phyloP scores from a whole-genome alignment of 169 alveolate species.

The Eimeria tenella region DNA sequence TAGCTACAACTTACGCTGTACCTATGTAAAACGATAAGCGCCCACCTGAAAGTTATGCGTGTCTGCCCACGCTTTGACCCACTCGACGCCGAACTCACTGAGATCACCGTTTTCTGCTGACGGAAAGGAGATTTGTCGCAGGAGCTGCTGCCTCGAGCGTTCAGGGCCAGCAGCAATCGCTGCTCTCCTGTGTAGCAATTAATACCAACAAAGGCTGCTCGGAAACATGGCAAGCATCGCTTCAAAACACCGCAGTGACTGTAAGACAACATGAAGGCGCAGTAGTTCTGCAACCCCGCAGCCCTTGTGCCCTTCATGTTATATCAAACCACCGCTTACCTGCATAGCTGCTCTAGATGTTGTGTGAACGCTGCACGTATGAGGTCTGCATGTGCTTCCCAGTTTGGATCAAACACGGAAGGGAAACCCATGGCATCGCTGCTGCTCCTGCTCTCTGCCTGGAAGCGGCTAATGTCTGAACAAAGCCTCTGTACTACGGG shows the following conservation, averaged over 20 bases:
- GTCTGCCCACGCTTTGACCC: slow-evolving; percentile 73
- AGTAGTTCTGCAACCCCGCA: not conserved
- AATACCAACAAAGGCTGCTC: not conserved
- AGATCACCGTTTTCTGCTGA: slow-evolving; percentile 32
- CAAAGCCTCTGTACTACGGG: not conserved
- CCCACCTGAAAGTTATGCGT: slow-evolving; percentile 76
- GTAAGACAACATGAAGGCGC: not conserved
- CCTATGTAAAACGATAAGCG: not conserved
- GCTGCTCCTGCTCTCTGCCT: slow-evolving; percentile 64
- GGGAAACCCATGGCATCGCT: slow-evolving; percentile 66
- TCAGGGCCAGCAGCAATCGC: slow-evolving; percentile 75
- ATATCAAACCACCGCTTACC: slow-evolving; percentile 17
- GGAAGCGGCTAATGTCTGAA: not conserved
- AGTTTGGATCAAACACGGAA: slow-evolving; percentile 32
- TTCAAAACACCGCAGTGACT: not conserved
- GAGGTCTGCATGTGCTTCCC: slow-evolving; percentile 72
- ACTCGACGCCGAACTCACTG: slow-evolving; percentile 29
- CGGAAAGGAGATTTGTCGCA: slow-evolving; percentile 2
- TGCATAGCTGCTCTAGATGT: slow-evolving; percentile 71
- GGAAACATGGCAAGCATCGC: not conserved
- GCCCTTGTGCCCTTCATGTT: not conserved
- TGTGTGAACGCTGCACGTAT: slow-evolving; percentile 69
- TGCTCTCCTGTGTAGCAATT: slow-evolving; percentile 12
- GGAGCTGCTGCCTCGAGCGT: slow-evolving; percentile 67
- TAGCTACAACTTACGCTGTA: too few species aligned